These are phyloP conservation scores for Thozetella sp. DNA, from an alignment of 495 filamentous ascomycete species.

Conservation along the genomic window DNA sequence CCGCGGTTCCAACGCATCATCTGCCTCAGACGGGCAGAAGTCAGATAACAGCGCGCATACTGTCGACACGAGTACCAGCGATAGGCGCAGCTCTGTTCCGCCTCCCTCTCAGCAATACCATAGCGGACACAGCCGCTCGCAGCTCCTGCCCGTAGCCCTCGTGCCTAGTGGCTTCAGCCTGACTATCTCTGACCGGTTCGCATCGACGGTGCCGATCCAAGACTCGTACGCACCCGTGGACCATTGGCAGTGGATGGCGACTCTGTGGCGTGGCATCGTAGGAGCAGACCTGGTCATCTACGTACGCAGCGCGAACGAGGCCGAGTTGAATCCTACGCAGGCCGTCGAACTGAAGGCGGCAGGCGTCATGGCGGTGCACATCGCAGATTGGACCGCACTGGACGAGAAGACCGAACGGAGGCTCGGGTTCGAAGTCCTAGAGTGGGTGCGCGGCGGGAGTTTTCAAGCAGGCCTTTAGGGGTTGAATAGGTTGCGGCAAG, in stretches of 20 bases:
- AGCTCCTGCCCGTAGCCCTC: conserved; percentile 65
- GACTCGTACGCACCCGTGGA: conserved; percentile 82
- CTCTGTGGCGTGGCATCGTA: conserved; percentile 85
- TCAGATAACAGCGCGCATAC: neutral
- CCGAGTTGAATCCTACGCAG: conserved; percentile 24
- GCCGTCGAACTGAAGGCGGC: conserved; percentile 58
- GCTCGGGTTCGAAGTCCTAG: conserved; percentile 80
- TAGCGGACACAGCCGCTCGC: neutral
- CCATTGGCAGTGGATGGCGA: conserved; percentile 99
- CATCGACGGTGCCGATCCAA: conserved; percentile 68
- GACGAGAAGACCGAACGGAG: conserved; percentile 70
- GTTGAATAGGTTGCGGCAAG: conserved; percentile 5
- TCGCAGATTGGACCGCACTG: conserved; percentile 40
- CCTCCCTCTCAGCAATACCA: neutral
- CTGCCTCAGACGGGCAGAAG: conserved; percentile 4
- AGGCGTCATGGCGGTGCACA: conserved; percentile 36
- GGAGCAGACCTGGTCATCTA: conserved; percentile 88
- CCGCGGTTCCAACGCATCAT: neutral
- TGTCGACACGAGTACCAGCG: neutral
- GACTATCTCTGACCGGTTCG: conserved; percentile 73
- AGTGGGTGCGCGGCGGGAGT: conserved; percentile 63
- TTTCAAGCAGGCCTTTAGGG: conserved; percentile 21
- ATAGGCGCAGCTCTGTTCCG: neutral
- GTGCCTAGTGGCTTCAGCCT: conserved; percentile 73
- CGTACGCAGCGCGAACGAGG: conserved; percentile 34